phyloP scores from a whole-genome alignment of 163 green algal species.

The Prototheca stagnorum region DNA sequence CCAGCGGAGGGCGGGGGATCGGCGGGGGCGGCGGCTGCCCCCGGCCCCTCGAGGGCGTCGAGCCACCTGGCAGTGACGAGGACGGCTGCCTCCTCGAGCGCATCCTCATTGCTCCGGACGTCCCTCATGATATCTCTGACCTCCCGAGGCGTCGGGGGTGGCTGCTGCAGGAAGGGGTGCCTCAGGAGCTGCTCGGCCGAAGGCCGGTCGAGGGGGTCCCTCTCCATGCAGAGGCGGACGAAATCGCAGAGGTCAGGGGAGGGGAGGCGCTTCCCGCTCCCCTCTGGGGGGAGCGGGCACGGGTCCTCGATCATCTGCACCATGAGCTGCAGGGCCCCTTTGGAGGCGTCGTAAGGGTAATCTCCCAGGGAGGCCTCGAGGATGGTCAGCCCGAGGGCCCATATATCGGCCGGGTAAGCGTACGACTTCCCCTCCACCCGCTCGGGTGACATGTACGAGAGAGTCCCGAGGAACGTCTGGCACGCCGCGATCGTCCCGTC shows the following conservation, averaged over 20 bases:
- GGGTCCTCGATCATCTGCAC: slow-evolving; percentile 73
- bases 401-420: slow-evolving; percentile 81
- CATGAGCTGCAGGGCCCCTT: slow-evolving; percentile 76
- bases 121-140: neutral
- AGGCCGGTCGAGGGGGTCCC: slow-evolving; percentile 52
- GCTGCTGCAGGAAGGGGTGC: slow-evolving; percentile 43
- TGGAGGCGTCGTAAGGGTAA: slow-evolving; percentile 75
- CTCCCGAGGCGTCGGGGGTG: neutral
- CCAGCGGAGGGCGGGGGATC: too few relatives aligned
- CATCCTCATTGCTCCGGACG: neutral
- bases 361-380: slow-evolving; percentile 67
- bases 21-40: too few relatives aligned
- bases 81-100: neutral
- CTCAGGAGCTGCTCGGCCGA: slow-evolving; percentile 48
- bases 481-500: slow-evolving; percentile 78
- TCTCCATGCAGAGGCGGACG: slow-evolving; percentile 48
- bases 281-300: slow-evolving; percentile 25
- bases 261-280: too few relatives aligned
- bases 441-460: slow-evolving; percentile 96
- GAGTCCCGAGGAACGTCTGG: slow-evolving; percentile 80
- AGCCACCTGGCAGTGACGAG: neutral
- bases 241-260: slow-evolving; percentile 65
- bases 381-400: slow-evolving; percentile 74
- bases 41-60: neutral
- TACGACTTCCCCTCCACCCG: slow-evolving; percentile 78